Conservation (phyloP, 2,329 filamentous ascomycete species). For the Pseudogymnoascus sp. region DNA sequence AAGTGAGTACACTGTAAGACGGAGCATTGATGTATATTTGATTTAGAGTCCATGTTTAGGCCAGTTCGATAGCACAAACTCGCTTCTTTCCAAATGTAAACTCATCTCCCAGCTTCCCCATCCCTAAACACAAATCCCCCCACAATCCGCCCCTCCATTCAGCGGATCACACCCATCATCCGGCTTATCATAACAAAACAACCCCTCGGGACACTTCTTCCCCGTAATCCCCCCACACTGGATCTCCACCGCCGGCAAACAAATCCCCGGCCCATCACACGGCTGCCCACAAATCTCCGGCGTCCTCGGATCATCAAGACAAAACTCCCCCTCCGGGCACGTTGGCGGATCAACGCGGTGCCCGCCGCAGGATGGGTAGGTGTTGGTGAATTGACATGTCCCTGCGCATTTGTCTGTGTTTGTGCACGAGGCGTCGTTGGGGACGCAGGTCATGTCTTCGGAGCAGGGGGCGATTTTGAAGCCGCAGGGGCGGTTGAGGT, state of each 20-base stretch:
- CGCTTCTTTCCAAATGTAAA: not conserved
- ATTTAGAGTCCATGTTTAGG: not conserved
- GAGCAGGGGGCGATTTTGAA: slow-evolving; percentile 43
- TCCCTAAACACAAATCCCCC: not conserved
- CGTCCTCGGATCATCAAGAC: not conserved
- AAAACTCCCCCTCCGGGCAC: not conserved
- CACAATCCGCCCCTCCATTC: not conserved
- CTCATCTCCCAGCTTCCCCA: not conserved
- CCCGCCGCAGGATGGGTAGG: not conserved
- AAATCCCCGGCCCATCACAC: not conserved
- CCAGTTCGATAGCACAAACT: not conserved
- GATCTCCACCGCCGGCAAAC: not conserved
- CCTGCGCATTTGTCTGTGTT: not conserved
- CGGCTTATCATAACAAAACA: not conserved
- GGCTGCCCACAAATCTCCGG: not conserved
- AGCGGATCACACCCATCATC: not conserved
- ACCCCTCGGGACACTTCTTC: not conserved
- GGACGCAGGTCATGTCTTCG: slow-evolving; percentile 40
- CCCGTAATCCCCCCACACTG: not conserved
- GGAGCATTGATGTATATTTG: not conserved
- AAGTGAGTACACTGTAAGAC: not conserved
- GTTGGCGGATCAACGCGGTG: not conserved
- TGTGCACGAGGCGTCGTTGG: slow-evolving; percentile 38
- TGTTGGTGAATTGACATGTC: not conserved
- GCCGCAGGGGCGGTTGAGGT: slow-evolving; percentile 19